These are phyloP conservation scores for Casuarina glauca DNA, from an alignment of 306 rosid genomes.

Conservation along the genomic window DNA sequence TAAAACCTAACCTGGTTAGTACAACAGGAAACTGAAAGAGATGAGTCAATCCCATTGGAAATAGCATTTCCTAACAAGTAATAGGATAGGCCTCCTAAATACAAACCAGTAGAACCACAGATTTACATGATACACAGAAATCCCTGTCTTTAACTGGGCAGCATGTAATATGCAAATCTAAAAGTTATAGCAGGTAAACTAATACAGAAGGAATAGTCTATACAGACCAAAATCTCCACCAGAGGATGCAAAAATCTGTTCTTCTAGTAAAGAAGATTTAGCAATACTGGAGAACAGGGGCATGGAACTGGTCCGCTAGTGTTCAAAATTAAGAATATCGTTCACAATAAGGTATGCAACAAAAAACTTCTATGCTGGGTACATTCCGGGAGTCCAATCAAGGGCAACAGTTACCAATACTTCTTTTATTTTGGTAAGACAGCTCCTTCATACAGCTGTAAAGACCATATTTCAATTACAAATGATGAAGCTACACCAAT, in stretches of 20 bases:
- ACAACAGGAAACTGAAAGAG: background rate
- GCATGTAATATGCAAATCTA: background rate
- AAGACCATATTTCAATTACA: background rate
- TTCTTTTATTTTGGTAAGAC: background rate
- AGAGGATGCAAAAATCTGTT: background rate
- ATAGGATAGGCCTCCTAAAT: background rate
- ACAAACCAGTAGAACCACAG: background rate
- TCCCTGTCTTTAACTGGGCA: background rate
- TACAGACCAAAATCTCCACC: background rate
- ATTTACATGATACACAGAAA: background rate
- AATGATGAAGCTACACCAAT: background rate
- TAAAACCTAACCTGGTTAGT: background rate
- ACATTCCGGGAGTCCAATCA: background rate
- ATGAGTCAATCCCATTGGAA: background rate
- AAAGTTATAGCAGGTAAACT: background rate
- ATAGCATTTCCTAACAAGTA: background rate
- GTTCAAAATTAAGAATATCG: background rate
- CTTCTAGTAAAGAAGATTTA: background rate
- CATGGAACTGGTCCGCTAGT: background rate
- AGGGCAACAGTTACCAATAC: background rate
- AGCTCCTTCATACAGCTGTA: background rate
- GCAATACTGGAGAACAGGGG: background rate
- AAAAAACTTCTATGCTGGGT: background rate
- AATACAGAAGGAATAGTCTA: background rate
- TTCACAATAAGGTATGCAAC: background rate